These are phyloP conservation scores for Flaveria bidentis DNA, from an alignment of 129 eudicot genomes.

Conservation along the genomic window DNA sequence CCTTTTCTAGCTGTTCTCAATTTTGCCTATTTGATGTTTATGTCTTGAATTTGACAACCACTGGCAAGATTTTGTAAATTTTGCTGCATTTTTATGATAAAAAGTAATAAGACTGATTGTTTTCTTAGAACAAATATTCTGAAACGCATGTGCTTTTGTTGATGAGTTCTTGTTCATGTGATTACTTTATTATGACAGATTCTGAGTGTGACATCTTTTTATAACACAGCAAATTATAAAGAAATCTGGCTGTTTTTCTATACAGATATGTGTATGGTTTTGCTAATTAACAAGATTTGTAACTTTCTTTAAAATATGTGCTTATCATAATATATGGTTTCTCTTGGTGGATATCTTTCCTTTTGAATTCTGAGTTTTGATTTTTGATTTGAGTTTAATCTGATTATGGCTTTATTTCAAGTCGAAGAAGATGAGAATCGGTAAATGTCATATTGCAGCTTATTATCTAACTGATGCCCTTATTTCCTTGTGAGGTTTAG, in stretches of 20 bases:
- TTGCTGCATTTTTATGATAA: too few species aligned
- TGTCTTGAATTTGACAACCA: too few species aligned
- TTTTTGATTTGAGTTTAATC: neutral
- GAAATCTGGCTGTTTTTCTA: neutral
- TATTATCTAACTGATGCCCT: neutral
- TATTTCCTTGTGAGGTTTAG: slow-evolving; percentile 35
- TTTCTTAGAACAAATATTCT: neutral
- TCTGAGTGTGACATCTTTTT: neutral
- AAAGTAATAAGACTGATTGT: neutral
- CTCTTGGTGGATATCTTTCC: neutral
- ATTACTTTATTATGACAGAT: neutral
- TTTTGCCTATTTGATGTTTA: too few species aligned
- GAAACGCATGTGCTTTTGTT: neutral
- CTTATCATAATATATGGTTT: neutral
- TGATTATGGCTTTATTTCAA: slow-evolving; percentile 1
- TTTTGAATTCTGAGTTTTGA: neutral
- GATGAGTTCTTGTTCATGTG: neutral
- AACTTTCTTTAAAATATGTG: neutral
- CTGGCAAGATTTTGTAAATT: too few species aligned
- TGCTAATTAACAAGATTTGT: neutral
- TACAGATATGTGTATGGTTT: neutral
- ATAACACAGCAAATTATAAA: neutral
- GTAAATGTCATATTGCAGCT: neutral
- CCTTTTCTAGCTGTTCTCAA: too few species aligned
- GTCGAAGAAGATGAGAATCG: slow-evolving; percentile 1